Conservation (phyloP, 768 basidiomycete genomes). For the Sarcomyxa edulis region DNA sequence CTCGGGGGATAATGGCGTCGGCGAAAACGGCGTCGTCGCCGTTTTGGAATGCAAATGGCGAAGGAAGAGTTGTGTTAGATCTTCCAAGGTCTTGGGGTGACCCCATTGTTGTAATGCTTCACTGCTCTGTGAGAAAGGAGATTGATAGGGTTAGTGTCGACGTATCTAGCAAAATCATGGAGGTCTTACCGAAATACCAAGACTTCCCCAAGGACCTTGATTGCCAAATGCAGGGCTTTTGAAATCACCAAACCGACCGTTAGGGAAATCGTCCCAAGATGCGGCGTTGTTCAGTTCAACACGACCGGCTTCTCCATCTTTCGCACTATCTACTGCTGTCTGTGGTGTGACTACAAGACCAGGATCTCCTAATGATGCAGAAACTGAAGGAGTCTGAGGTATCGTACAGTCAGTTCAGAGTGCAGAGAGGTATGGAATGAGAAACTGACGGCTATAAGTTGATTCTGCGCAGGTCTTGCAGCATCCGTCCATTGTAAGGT, state of each 20-base stretch:
- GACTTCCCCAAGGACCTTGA: constrained; percentile 74
- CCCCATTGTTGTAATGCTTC: constrained; percentile 75
- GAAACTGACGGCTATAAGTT: constrained; percentile 54
- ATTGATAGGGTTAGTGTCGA: too few species aligned
- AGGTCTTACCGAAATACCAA: constrained; percentile 47
- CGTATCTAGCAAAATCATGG: too few species aligned
- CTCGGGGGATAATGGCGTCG: constrained; percentile 75
- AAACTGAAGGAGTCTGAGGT: constrained; percentile 25
- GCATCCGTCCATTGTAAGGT: constrained; percentile 63
- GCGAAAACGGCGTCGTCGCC: constrained; percentile 83
- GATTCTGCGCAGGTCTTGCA: constrained; percentile 44
- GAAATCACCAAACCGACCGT: constrained; percentile 96
- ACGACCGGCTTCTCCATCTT: constrained; percentile 56
- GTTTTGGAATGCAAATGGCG: constrained; percentile 73
- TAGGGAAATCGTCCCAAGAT: constrained; percentile 95
- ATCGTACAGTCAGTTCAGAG: constrained; percentile 32
- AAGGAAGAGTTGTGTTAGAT: constrained; percentile 77
- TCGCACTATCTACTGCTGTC: constrained; percentile 59
- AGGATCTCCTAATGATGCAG: constrained; percentile 18
- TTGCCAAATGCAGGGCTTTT: constrained; percentile 94
- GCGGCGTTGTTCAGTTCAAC: constrained; percentile 75
- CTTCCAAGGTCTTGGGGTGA: constrained; percentile 52
- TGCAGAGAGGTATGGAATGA: not conserved
- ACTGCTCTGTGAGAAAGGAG: constrained; percentile 51
- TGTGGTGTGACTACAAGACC: constrained; percentile 57